phyloP scores from a whole-genome alignment of 208 protist species.

The Porcisia deanei region DNA sequence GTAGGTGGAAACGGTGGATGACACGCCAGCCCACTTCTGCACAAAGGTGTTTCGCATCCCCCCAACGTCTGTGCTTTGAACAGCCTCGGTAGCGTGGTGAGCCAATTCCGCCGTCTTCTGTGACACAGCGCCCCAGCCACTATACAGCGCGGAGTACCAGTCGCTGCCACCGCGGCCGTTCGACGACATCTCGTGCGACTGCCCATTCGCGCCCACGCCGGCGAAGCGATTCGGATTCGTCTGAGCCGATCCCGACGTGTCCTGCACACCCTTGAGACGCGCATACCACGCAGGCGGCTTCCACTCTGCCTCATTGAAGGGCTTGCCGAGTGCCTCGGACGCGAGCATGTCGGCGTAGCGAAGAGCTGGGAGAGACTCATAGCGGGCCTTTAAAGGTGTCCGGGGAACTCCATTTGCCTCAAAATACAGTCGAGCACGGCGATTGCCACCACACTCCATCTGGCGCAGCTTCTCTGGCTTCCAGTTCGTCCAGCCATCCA shows the following conservation, averaged over 20 bases:
- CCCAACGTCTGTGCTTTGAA: conserved; percentile 61
- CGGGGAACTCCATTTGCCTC: conserved; percentile 64
- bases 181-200: background rate
- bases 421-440: conserved; percentile 89
- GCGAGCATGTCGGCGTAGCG: conserved; percentile 87
- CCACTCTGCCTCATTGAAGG: conserved; percentile 79
- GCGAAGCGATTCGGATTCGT: conserved; percentile 54
- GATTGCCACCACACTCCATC: conserved; percentile 91
- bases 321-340: conserved; percentile 61
- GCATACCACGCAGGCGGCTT: conserved; percentile 82
- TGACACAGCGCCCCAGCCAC: conserved; percentile 62
- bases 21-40: conserved; percentile 58
- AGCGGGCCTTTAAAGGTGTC: conserved; percentile 67
- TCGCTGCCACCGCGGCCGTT: conserved; percentile 18
- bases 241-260: conserved; percentile 35
- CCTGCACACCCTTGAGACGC: conserved; percentile 33
- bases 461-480: conserved; percentile 88
- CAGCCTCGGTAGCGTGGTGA: conserved; percentile 51
- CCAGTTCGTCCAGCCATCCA: conserved; percentile 93
- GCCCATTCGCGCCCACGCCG: conserved; percentile 47
- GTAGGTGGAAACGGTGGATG: conserved; percentile 42
- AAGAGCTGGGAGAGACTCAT: conserved; percentile 77
- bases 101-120: conserved; percentile 70
- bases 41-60: conserved; percentile 49
- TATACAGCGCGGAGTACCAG: conserved; percentile 62